A percentile compares a stretch with the other conserved stretches of the same genome.
Conservation (phyloP, 176 grass and related monocot species). For the Stipa capillata region DNA sequence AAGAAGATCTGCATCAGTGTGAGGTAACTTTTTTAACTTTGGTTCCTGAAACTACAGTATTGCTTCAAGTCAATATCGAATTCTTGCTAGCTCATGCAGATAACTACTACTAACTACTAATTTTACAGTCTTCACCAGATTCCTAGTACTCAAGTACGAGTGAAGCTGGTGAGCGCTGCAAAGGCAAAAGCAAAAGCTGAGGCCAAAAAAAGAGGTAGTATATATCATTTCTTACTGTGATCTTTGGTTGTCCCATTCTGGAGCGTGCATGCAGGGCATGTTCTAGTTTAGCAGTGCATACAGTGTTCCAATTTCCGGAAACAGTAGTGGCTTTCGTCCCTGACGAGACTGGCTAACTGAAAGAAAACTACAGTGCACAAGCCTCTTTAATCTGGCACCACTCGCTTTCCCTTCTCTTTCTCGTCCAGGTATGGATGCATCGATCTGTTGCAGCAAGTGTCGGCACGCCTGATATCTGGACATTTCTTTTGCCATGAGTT, state of each 20-base stretch:
- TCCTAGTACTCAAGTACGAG: neutral
- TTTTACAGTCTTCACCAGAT: neutral
- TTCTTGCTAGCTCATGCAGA: neutral
- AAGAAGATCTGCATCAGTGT: neutral
- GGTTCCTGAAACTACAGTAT: neutral
- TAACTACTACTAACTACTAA: neutral
- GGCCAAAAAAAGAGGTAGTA: neutral
- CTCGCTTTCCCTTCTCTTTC: no score
- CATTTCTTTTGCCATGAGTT: no score
- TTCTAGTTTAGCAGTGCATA: neutral
- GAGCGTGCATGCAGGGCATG: neutral
- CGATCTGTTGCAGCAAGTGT: no score
- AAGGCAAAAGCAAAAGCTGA: neutral
- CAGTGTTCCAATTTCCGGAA: neutral
- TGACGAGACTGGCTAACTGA: neutral
- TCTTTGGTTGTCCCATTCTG: neutral
- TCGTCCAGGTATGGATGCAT: no score
- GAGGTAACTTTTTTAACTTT: neutral
- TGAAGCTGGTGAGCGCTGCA: neutral
- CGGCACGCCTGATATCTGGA: no score
- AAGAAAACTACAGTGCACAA: no score
- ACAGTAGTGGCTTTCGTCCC: neutral
- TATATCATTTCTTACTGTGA: neutral
- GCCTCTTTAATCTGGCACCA: no score
- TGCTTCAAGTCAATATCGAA: neutral